phyloP scores from a whole-genome alignment of 164 flowering plant genomes.

The Sedum album region DNA sequence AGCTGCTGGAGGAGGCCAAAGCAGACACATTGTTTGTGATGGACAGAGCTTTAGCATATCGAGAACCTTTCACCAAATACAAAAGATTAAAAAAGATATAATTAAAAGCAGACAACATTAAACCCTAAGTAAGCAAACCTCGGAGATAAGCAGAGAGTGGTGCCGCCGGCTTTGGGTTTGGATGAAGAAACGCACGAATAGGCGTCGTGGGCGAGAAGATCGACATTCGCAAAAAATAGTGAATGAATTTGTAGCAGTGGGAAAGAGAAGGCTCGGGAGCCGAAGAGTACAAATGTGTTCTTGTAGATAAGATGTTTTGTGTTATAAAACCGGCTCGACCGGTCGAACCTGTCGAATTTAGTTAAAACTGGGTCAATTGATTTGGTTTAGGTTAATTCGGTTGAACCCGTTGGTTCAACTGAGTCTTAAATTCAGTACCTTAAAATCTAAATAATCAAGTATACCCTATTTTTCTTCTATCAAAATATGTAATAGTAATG shows the following conservation, averaged over 20 bases:
- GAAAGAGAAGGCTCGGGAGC: too few relatives aligned
- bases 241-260: not conserved
- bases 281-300: not conserved
- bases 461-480: too few relatives aligned
- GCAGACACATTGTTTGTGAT: slow-evolving; percentile 17
- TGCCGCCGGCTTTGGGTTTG: slow-evolving; percentile 12
- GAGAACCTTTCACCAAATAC: not conserved
- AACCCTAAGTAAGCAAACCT: slow-evolving; percentile 15
- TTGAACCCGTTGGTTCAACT: too few relatives aligned
- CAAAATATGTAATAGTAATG: too few relatives aligned
- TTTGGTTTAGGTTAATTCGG: too few relatives aligned
- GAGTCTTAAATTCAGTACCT: too few relatives aligned
- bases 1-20: slow-evolving; percentile 45
- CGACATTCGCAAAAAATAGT: slow-evolving; percentile 20
- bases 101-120: too few relatives aligned
- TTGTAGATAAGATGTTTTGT: not conserved
- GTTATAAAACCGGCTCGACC: too few relatives aligned
- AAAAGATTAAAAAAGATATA: too few relatives aligned
- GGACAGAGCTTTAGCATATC: slow-evolving; percentile 16
- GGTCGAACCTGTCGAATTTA: too few relatives aligned
- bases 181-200: slow-evolving; percentile 21
- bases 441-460: too few relatives aligned
- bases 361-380: too few relatives aligned
- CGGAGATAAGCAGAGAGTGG: slow-evolving; percentile 21
- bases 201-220: slow-evolving; percentile 36